Evolutionary conservation across 108 stramenopile genomes (phyloP), one percentile per base, ranked within the genome.

Genomic region (Cyclotella cryptica): DNA sequence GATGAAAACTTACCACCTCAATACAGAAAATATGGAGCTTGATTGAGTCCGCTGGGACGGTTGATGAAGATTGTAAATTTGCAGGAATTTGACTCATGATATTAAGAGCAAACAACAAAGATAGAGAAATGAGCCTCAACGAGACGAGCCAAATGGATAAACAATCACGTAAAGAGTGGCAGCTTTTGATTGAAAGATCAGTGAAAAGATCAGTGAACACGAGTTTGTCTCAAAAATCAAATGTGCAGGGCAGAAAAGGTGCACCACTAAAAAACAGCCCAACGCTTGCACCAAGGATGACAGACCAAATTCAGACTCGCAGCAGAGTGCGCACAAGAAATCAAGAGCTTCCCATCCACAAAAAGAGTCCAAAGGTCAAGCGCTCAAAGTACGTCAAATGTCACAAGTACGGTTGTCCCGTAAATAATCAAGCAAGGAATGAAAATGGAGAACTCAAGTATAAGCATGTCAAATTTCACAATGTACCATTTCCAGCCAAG

Each of bases 351-450:
- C 14, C 57, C 6, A 12, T 58, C 57, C 24, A 21, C 14, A 58
- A 58, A 69, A 69, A n/a, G 29, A 53, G 51, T 3, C 68, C n/a
- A 47, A 69, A 69, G 49, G 26, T 3, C 1, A 45, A 29, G 27
- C 29, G n/a, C 18, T 35, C 3, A 55, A 9, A 26, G 46, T 26
- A 67, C 46, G 3, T 15, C 44, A 49, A 67, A 27, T 67, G 66
- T 15, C 47, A 49, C 2, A 67, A 47, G n/a, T n/a, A 46, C 24
- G 44, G 45, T 29, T 67, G 66, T 27, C 44, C 21, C 3, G 66
- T 67, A 3, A 49, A 67, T 49, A 67, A 26, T 28, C 15, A 35
- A 6, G 35, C 35, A 35, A 35, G 6, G 35, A 35, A 35, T 35
- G 35, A 35, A 6, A 35, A 35, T 35, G 35, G n/a, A 12, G 18